A percentile compares a stretch with the other conserved stretches of the same genome.
Conservation (phyloP, 345 rosid species). For the Pugionium dolabratum region DNA sequence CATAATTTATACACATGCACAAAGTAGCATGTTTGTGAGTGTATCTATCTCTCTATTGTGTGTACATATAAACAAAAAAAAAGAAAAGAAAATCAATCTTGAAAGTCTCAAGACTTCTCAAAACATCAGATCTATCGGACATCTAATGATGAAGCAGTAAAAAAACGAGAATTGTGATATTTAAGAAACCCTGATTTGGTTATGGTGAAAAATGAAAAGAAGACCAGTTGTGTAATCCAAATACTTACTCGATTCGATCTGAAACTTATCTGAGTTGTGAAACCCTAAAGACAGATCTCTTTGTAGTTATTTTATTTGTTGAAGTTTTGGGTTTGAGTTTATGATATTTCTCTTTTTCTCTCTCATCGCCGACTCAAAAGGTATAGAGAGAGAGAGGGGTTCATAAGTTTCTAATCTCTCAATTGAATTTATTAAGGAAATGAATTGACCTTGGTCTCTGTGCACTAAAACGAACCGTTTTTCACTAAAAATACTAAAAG, state of each 20-base stretch:
- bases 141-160: conserved; percentile 26
- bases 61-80: not conserved
- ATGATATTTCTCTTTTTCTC: conserved; percentile 36
- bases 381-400: conserved; percentile 24
- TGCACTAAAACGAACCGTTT: conserved; percentile 35
- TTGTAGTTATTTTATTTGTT: conserved; percentile 27
- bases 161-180: conserved; percentile 2
- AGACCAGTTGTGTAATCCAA: conserved; percentile 6
- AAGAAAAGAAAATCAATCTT: conserved; percentile 1
- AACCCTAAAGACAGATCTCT: conserved; percentile 41
- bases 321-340: conserved; percentile 39
- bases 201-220: conserved; percentile 14
- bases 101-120: conserved; percentile 5
- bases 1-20: not conserved
- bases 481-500: conserved; percentile 3
- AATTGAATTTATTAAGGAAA: conserved; percentile 40
- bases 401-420: conserved; percentile 26
- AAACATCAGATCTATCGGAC: conserved; percentile 31
- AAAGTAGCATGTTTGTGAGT: conserved; percentile 8
- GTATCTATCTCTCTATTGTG: not conserved
- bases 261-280: conserved; percentile 10
- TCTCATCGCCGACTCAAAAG: conserved; percentile 25
- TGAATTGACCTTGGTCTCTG: conserved; percentile 43
- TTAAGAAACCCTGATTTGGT: conserved; percentile 34
- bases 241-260: conserved; percentile 38